Percentiles rank a stretch among this genome's conserved stretches.
These are phyloP conservation scores for Geosmithia putterillii DNA, from an alignment of 2,329 filamentous ascomycete genomes.

Conservation along the genomic window DNA sequence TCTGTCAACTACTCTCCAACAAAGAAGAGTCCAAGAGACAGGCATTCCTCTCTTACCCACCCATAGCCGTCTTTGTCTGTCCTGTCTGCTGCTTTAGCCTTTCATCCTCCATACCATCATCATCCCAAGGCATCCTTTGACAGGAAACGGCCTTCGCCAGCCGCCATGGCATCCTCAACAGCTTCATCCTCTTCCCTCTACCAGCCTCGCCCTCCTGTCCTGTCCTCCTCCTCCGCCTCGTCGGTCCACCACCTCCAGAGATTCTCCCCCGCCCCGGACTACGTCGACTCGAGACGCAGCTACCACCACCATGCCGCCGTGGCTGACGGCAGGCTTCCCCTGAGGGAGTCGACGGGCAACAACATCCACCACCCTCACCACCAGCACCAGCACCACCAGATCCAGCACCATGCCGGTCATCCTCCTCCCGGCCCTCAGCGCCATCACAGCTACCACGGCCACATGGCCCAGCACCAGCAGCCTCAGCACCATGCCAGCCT, in stretches of 20 bases:
- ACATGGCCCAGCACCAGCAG: neutral
- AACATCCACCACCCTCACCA: conserved; percentile 19
- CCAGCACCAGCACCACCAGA: neutral
- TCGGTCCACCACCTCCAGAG: no score
- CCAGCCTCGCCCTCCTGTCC: conserved; percentile 27
- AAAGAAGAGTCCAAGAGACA: neutral
- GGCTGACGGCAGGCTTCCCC: conserved; percentile 24
- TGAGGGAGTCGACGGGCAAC: conserved; percentile 41
- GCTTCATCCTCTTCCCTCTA: conserved; percentile 11
- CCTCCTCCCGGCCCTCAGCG: neutral
- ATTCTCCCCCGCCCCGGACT: conserved; percentile 33
- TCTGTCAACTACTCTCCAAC: neutral
- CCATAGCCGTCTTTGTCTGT: no score
- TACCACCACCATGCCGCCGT: conserved; percentile 8
- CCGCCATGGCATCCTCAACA: conserved; percentile 20
- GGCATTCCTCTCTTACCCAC: no score
- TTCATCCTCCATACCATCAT: neutral
- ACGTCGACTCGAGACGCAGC: conserved; percentile 30
- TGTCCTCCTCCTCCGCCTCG: no score
- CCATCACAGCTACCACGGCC: neutral
- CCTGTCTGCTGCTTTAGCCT: no score
- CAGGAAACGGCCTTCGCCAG: neutral
- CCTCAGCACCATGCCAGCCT: neutral
- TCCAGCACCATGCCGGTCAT: neutral
- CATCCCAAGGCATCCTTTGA: no score